Evolutionary conservation across 2,329 filamentous ascomycete species (phyloP), one percentile per base, ranked within the genome.

Genomic region (Monosporascus sp.): DNA sequence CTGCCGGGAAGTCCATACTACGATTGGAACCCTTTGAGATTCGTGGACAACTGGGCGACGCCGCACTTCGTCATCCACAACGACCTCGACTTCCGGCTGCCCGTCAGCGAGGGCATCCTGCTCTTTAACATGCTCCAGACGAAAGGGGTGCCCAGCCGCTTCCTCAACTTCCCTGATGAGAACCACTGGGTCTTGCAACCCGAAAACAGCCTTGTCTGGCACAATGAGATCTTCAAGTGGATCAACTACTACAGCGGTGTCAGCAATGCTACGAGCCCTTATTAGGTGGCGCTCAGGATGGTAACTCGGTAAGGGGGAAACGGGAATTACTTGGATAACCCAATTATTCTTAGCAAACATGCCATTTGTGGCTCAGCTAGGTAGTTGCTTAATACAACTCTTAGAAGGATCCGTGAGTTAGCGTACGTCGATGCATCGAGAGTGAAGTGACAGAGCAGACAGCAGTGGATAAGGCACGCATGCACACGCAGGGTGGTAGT

Each of bases 41-140:
- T 73, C 50, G 71, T 76, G 52, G 64, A 77, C 38, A 76, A 87
- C 56, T 90, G 86, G 85, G 69, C 76, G 3, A 89, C 86, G 3
- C 87, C 87, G 22, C 84, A 88, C 61, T 76, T 90, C 40, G 80
- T 90, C 53, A 85, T 90, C 46, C 86, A 90, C 69, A 86, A 78
- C 56, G 80, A 83, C 56, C 71, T 84, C 36, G 86, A 90, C 64
- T 90, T 85, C 65, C 77, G 87, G 11, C 70, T 89, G 26, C 82
- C 85, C 1, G 79, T 89, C 54, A 79, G 80, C 9, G 86, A 90
- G 65, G 87, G 87, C 0, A 69, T 90, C 46, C 76, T 84, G 3
- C 82, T 85, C 1, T 90, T 89, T 69, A 88, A 89, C 62, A 76
- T 86, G 17, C 72, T 89, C 36, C 86, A 90, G 70, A 77, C 78